Base-by-base conservation (phyloP, 2,329 filamentous ascomycete genomes). In the Arthrobotrys sphaeroides region DNA sequence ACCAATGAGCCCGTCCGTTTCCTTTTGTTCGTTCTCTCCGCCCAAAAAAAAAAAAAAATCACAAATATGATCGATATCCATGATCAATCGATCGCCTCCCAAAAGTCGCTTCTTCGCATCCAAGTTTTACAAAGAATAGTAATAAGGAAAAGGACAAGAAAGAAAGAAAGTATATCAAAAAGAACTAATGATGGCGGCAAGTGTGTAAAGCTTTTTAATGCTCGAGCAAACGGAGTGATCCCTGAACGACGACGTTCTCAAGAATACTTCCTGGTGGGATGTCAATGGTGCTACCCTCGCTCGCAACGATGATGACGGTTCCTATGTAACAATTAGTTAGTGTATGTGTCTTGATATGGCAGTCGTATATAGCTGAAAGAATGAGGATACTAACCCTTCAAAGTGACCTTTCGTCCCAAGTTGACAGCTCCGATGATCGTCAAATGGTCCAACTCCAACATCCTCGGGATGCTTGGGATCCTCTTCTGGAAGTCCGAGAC, bases 231-330 rank as follows among this genome's bases (percentile, higher is more conserved):
- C 89, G 86, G 88, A 99, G 88, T 84, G 93, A 97, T 82, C 95
- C 95, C 88, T 99, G 95, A 70, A 99, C 95, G 60, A 99, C 95
- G 12, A 98, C 95, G 85, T 99, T 99, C 88, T 99, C 95, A 73
- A 99, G 88, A 81, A 99, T 92, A 18, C 94, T 97, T 83, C 95
- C 95, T 18, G 95, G 94, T 62, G 95, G 95, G 80, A 99, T 91
- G 83, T 99, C 95, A 81, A 99, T 99, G 78, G 95, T 99, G 86
- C 91, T 94, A 80, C 94, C 94, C 85, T 99, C 95, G 51, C 93
- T 97, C 26, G 95, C 95, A 62, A 99, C 95, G 80, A 99, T 99
- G 82, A 99, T 99, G 83, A 99, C 95, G 28, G 95, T 99, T 77
- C 85, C 81, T 82, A 47, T 12, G 49, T 13, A 3, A 24, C 16